Evolutionary conservation across 148 eudicot genomes (phyloP), one percentile per base, ranked within the genome.

Genomic region (Silene conica): DNA sequence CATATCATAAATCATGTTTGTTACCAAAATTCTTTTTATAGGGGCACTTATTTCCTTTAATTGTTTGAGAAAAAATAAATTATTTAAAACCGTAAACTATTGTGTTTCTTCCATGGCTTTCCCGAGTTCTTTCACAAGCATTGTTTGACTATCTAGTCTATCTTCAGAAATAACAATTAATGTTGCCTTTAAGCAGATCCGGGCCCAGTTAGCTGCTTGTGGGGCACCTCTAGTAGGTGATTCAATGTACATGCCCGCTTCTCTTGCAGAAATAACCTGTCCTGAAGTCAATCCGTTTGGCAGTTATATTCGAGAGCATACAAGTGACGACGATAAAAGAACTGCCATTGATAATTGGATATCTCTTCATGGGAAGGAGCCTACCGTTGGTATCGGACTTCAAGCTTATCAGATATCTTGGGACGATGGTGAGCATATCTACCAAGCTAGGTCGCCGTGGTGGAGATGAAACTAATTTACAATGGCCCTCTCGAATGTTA

Each of bases 381-480:
- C 99, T 55, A 72, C 77, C 46, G 81, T 90, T 71, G 89, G 89
- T 79, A 85, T 95, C 71, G 99, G 96, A 80, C 97, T 95, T 81
- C 99, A 92, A 84, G 99, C 99, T 71, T 92, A 90, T 73, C 90
- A 87, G 60, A 92, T 95, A 57, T 92, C 99, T n/a, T 95, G 99
- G 99, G 94, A 95, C 72, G 82, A 89, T 26, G 99, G 86, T 8
- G 85, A 86, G 71, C 96, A 89, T 81, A 54, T 72, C 21, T 95
- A 90, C 73, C 87, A 87, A 59, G 96, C 99, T 77, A 74, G 94
- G 73, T 84, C 91, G 34, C 97, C 99, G 45, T 95, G 99, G 99
- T 95, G 99, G 97, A 90, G 91, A 87, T 91, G 85, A 80, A 73
- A 69, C 9, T 28, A 23, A 25, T 26, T 71, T 65, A 6, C 63